Base-by-base conservation (phyloP, 306 rosid species). In the Vicia villosa region DNA sequence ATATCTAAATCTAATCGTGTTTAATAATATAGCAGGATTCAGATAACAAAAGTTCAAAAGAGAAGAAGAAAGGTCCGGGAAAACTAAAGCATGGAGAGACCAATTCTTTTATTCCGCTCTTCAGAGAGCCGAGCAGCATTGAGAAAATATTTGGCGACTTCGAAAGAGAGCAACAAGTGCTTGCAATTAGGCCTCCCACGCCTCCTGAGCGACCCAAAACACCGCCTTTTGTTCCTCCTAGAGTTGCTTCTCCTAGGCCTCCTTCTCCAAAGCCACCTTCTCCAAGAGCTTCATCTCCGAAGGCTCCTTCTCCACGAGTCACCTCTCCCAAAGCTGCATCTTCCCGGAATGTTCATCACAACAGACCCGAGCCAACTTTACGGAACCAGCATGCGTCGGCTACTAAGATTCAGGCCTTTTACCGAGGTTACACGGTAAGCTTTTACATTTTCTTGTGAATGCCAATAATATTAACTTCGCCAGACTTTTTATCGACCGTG, bases 71-170 rank as follows among this genome's bases (percentile, higher is more conserved):
- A 76, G 88, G 92, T 5, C 5, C 60, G 24, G 96, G 95, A 43
- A 95, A 84, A 77, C 65, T 75, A 75, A 87, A 62, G 80, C 85
- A 83, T 89, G 99, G 86, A 79, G 97, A 95, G 78, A 75, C 86
- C 64, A 91, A 83, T 69, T 89, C 96, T 12, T 84, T 95, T 81
- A 95, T 91, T 76, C 99, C 97, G 14, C 83, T 87, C 69, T 91
- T 91, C 66, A 89, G 95, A 77, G 92, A 87, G 84, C 97, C 99
- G 10, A 95, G 99, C 76, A 95, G 99, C 76, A 82, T 95, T 45
- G 99, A 95, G 84, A 95, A 95, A 75, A 95, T 91, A 69, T 95
- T 95, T 56, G 86, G 94, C 40, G 99, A 95, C 68, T 95, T 86
- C 24, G 99, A 95, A 67, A 91, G 92, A 70, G 99, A 91, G 84